phyloP scores from a whole-genome alignment of 305 asterid genomes.

The Fraxinus greggii region DNA sequence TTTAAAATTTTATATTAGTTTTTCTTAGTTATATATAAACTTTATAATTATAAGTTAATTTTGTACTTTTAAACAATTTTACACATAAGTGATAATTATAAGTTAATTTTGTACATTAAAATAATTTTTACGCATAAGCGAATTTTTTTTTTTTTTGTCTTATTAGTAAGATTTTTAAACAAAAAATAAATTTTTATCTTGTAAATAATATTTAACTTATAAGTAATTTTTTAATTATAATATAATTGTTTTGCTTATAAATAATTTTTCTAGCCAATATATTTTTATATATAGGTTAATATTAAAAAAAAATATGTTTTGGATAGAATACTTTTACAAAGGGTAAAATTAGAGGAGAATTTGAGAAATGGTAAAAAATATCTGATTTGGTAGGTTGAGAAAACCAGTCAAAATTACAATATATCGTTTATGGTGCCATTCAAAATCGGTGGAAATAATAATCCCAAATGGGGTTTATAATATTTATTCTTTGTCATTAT shows the following conservation, averaged over 20 bases:
- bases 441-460: neutral
- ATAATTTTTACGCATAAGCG: neutral
- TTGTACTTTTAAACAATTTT: too few relatives aligned
- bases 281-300: too few relatives aligned
- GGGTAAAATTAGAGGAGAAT: too few relatives aligned
- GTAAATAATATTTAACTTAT: neutral
- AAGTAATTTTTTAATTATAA: neutral
- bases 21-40: too few relatives aligned
- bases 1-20: too few relatives aligned
- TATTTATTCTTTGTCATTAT: neutral
- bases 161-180: neutral
- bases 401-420: neutral
- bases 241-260: neutral
- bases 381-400: too few relatives aligned
- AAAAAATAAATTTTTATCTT: too few relatives aligned
- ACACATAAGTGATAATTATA: too few relatives aligned
- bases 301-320: too few relatives aligned
- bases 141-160: neutral
- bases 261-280: too few relatives aligned
- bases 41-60: too few relatives aligned
- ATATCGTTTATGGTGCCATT: neutral
- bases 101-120: neutral
- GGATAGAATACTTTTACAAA: too few relatives aligned
- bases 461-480: neutral
- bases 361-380: neutral